Evolutionary conservation across 306 rosid genomes (phyloP), one percentile per base, ranked within the genome.

Genomic region (Begonia fuchsioides): DNA sequence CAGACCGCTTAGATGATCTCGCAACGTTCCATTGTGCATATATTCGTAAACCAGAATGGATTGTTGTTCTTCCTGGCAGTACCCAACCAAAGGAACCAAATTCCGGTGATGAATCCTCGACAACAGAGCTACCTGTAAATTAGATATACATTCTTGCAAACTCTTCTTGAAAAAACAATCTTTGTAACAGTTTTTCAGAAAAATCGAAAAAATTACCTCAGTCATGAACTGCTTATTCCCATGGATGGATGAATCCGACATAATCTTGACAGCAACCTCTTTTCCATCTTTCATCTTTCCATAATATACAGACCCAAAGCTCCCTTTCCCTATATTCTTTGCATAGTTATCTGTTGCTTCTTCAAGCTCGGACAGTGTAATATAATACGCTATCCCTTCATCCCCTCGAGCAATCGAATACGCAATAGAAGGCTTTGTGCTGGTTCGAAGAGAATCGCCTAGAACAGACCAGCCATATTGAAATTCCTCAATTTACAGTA

Each of bases 91-190:
- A 63, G 98, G 95, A 66, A 90, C 98, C 94, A 90, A 73, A 72
- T 90, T 90, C 53, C 98, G 74, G 63, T 90, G 98, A 77, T 90
- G 98, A 67, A 85, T 90, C 71, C 94, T 77, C 32, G 98, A 85
- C 45, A 90, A 72, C 54, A 90, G 92, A 38, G 97, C 93, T 54
- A 90, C 95, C 92, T 84, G 86, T 68, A 65, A 48, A 57, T 52
- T 13, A 60, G 41, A 16, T 15, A 39, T 43, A 68, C 17, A 47
- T 50, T 20, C 32, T 20, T 20, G 59, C 44, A 20, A 3, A 43
- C 51, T 44, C 13, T 44, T 11, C 32, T 41, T 13, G 14, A 7
- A 41, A 41, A 26, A 26, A 26, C 35, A 26, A 26, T 5, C 7
- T 26, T 26, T 26, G 35, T 6, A 26, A 26, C 35, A 26, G 7